phyloP scores from a whole-genome alignment of 108 stramenopile species.

The Pseudonitzschia multiseries region DNA sequence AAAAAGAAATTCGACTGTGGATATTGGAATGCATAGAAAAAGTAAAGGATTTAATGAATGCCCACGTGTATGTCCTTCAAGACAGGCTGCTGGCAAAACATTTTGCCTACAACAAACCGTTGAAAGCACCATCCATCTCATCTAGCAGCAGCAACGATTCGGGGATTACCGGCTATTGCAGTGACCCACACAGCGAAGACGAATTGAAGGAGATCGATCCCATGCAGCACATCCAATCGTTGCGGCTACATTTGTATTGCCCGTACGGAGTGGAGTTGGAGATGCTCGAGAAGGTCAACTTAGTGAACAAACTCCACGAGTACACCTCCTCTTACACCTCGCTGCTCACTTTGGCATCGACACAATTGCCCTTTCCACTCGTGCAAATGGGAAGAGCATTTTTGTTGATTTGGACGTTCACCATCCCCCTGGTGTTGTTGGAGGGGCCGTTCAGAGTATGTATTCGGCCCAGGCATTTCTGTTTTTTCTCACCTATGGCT shows the following conservation, averaged over 20 bases:
- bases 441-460: slow-evolving; percentile 21
- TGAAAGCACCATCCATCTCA: not conserved
- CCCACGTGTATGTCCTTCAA: not conserved
- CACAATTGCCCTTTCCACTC: slow-evolving; percentile 61
- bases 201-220: slow-evolving; percentile 27
- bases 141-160: not conserved
- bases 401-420: slow-evolving; percentile 51
- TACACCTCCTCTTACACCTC: slow-evolving; percentile 37
- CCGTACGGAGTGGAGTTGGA: slow-evolving; percentile 16
- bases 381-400: slow-evolving; percentile 67
- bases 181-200: not conserved
- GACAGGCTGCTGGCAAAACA: slow-evolving; percentile 5
- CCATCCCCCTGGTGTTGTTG: slow-evolving; percentile 45
- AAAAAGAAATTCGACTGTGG: slow-evolving; percentile 12
- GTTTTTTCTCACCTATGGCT: slow-evolving; percentile 65
- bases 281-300: slow-evolving; percentile 43
- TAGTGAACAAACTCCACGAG: slow-evolving; percentile 47
- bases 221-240: slow-evolving; percentile 39
- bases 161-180: not conserved
- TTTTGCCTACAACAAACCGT: slow-evolving; percentile 10
- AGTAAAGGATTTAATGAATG: slow-evolving; percentile 3
- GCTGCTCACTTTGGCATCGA: slow-evolving; percentile 40
- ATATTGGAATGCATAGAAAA: slow-evolving; percentile 8
- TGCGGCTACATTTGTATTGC: slow-evolving; percentile 49
- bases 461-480: slow-evolving; percentile 32